Percentiles rank a stretch among this genome's conserved stretches.
These are phyloP conservation scores for Globisporangium nodosum DNA, from an alignment of 352 stramenopile species.

Conservation along the genomic window DNA sequence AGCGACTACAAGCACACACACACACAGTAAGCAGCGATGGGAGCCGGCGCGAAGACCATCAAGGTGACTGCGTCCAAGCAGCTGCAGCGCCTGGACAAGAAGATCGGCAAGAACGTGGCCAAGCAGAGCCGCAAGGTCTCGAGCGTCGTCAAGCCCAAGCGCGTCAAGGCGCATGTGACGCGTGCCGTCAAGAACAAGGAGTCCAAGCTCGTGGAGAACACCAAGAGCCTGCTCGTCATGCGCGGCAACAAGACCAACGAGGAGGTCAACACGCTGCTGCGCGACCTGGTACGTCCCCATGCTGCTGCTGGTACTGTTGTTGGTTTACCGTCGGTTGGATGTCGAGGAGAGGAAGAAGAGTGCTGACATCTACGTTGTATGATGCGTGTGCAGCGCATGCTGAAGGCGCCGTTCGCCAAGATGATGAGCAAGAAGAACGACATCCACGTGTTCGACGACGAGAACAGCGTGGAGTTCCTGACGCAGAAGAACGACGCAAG, in stretches of 20 bases:
- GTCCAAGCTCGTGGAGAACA: constrained; percentile 90
- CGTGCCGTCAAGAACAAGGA: constrained; percentile 85
- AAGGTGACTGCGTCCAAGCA: constrained; percentile 69
- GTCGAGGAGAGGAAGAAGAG: not conserved
- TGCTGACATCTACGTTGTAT: not conserved
- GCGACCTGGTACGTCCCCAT: constrained; percentile 37
- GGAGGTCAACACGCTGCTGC: constrained; percentile 72
- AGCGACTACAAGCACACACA: not conserved
- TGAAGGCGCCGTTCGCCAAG: constrained; percentile 85
- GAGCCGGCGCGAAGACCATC: constrained; percentile 55
- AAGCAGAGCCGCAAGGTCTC: constrained; percentile 75
- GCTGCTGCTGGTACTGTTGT: not conserved
- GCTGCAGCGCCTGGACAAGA: constrained; percentile 53
- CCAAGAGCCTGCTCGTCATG: constrained; percentile 87
- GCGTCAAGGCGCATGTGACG: constrained; percentile 73
- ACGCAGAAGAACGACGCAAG: constrained; percentile 97
- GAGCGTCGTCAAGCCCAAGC: constrained; percentile 69
- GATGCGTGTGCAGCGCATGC: constrained; percentile 44
- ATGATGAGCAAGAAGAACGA: constrained; percentile 93
- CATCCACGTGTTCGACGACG: constrained; percentile 92
- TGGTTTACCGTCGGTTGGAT: not conserved
- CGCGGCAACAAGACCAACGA: constrained; percentile 89
- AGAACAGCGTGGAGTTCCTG: constrained; percentile 92
- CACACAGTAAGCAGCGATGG: constrained; percentile 25
- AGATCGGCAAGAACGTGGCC: constrained; percentile 55